Evolutionary conservation across 495 filamentous ascomycete species (phyloP).

Genomic region (Penicillium canescens): DNA sequence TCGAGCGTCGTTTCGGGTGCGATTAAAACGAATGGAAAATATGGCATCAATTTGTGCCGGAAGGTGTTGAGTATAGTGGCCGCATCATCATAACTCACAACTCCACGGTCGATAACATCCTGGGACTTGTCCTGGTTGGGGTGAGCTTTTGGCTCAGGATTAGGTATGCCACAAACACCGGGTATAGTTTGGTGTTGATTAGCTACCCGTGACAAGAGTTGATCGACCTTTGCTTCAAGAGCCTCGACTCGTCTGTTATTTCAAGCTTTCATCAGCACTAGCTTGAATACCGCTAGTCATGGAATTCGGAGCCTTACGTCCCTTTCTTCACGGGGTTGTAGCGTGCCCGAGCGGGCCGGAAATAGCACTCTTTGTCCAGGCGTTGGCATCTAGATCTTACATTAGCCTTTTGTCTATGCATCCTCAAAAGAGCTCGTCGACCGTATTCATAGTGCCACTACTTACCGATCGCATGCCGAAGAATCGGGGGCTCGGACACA

Average conservation of each 20-base stretch:
- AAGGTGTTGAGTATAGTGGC: neutral
- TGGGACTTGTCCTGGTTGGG: neutral
- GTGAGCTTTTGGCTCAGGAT: neutral
- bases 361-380: slow-evolving; percentile 22
- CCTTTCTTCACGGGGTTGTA: slow-evolving; percentile 12
- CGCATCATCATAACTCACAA: slow-evolving; percentile 12
- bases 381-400: slow-evolving; percentile 14
- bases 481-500: slow-evolving; percentile 1
- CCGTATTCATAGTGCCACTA: neutral
- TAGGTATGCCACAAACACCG: neutral
- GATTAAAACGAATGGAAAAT: slow-evolving; percentile 16
- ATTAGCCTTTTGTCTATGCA: slow-evolving; percentile 5
- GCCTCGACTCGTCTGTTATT: slow-evolving; percentile 10
- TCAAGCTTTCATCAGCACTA: slow-evolving; percentile 1
- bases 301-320: slow-evolving; percentile 11
- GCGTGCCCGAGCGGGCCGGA: slow-evolving; percentile 15
- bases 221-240: slow-evolving; percentile 21
- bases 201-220: slow-evolving; percentile 14
- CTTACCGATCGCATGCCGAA: neutral
- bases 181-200: slow-evolving; percentile 1
- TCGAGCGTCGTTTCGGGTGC: slow-evolving; percentile 9
- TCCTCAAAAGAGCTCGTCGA: slow-evolving; percentile 1
- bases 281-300: slow-evolving; percentile 4
- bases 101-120: slow-evolving; percentile 15
- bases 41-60: slow-evolving; percentile 1